Base-by-base conservation (phyloP, 1,139 yeast species). In the Geotrichum citri-aurantii region DNA sequence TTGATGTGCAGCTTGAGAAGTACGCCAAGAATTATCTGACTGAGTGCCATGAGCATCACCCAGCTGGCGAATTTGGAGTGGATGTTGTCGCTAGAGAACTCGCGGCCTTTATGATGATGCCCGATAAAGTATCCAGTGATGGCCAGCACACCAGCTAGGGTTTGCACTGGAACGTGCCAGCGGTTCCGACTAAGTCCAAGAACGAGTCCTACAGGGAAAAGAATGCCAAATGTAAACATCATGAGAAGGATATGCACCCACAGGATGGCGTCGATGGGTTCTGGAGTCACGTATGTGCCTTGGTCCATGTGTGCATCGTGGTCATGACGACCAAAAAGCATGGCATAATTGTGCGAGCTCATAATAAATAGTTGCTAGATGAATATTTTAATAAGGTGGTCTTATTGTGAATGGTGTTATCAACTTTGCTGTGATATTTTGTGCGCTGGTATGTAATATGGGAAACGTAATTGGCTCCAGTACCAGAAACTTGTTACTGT, bases 201-300 rank as follows among this genome's bases (percentile, higher is more conserved):
- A 19, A 75, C 75, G 64, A 76, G 66, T 4, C 79, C 78, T 44
- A 71, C 64, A 6, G 79, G 79, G 61, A 73, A 73, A 19, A 76
- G 58, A 46, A 76, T 61, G 5, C 78, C 79, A 58, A 75, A 74
- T 31, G 79, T 67, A n/a, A 74, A 44, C 48, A 66, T 65, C 72
- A 75, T 72, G 44, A 74, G 60, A 17, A 68, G 59, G 29, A 76
- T 73, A 60, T 76, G 79, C 24, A 72, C 60, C 70, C 74, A 70
- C 55, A 76, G 65, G 27, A 68, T 62, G 17, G 63, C 63, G 40
- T 60, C 62, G 58, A 58, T 56, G 24, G 62, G 61, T 6, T 54
- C 62, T 3, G 58, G 58, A 4, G 62, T 58, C 12, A 56, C 47
- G 47, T 55, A 60, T 4, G 54, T 49, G 27, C 63, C 63, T 2